A percentile compares a stretch with the other conserved stretches of the same genome.
Conservation (phyloP, 805 yeast genomes). For the Candida parachauliodes region DNA sequence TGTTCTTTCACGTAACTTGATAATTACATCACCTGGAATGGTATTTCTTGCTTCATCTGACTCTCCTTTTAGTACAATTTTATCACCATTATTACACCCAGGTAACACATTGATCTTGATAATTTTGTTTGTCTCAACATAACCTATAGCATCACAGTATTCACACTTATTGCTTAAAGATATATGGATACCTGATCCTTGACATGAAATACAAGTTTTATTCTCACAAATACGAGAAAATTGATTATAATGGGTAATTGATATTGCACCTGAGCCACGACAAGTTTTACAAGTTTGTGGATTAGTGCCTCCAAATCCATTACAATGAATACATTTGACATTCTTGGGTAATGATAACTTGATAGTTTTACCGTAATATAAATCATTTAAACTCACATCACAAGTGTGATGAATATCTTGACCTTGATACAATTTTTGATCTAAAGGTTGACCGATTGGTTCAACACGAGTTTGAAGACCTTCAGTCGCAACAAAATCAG, state of each 20-base stretch:
- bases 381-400: slow-evolving; percentile 50
- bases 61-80: slow-evolving; percentile 51
- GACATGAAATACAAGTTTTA: slow-evolving; percentile 29
- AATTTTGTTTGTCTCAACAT: slow-evolving; percentile 45
- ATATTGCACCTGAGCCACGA: slow-evolving; percentile 44
- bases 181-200: slow-evolving; percentile 31
- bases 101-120: slow-evolving; percentile 51
- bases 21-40: slow-evolving; percentile 65
- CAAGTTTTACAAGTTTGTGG: slow-evolving; percentile 33
- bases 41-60: slow-evolving; percentile 62
- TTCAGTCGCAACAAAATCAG: background rate
- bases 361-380: slow-evolving; percentile 54
- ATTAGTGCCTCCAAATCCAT: slow-evolving; percentile 49
- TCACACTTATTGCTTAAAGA: slow-evolving; percentile 20
- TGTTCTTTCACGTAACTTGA: slow-evolving; percentile 44
- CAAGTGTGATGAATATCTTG: slow-evolving; percentile 56
- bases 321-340: slow-evolving; percentile 46
- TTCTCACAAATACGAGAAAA: slow-evolving; percentile 38
- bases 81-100: slow-evolving; percentile 53
- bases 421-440: slow-evolving; percentile 32
- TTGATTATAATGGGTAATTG: slow-evolving; percentile 42
- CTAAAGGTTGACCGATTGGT: slow-evolving; percentile 17
- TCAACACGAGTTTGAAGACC: slow-evolving; percentile 16
- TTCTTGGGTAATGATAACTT: slow-evolving; percentile 54
- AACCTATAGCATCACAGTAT: slow-evolving; percentile 37